Conservation (phyloP, 2,329 filamentous ascomycete species). For the Xylaria multiplex region DNA sequence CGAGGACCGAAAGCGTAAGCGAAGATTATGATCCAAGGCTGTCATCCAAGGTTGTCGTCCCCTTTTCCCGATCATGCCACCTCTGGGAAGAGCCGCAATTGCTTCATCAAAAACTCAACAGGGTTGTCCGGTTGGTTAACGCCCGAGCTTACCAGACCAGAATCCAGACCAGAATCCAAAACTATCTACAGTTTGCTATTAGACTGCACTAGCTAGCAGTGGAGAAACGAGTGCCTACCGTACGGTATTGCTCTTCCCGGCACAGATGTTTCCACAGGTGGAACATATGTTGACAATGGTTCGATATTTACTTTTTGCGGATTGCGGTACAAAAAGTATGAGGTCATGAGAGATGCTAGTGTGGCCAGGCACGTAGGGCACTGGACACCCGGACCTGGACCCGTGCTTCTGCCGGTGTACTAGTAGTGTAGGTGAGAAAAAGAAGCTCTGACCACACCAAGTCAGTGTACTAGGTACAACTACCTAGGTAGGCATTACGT, state of each 20-base stretch:
- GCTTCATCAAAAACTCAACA: conserved; percentile 15
- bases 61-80: conserved; percentile 41
- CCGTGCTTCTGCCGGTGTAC: no score
- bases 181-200: not conserved
- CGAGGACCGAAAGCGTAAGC: conserved; percentile 34
- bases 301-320: conserved; percentile 39
- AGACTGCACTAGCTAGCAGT: not conserved
- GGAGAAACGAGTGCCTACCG: conserved; percentile 4
- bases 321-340: conserved; percentile 30
- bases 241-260: conserved; percentile 19
- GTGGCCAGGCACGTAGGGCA: no score
- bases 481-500: not conserved
- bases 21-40: not conserved
- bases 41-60: conserved; percentile 33
- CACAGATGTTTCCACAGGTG: conserved; percentile 38
- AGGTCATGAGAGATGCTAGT: conserved; percentile 41
- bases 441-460: conserved; percentile 27
- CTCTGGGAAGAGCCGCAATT: conserved; percentile 18
- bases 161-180: not conserved
- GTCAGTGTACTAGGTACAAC: no score
- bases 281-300: conserved; percentile 41
- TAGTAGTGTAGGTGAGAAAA: not conserved
- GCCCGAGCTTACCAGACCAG: conserved; percentile 4
- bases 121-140: conserved; percentile 2
- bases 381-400: no score